phyloP scores from a whole-genome alignment of 192 early-diverging fungal genomes.

The Coemansia sp. region DNA sequence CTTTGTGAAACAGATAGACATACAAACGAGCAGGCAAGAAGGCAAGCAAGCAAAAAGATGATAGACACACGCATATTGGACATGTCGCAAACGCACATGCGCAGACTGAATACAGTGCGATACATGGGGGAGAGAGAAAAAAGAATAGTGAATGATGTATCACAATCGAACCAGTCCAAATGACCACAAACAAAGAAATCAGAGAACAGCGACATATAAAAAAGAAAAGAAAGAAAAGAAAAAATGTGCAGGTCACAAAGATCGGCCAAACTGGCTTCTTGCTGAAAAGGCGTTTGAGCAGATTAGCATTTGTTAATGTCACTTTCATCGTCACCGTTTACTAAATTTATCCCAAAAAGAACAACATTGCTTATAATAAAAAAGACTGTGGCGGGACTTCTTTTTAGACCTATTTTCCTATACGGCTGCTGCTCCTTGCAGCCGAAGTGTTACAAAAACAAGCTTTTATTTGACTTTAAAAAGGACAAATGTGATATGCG shows the following conservation, averaged over 20 bases:
- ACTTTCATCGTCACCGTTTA: too few species aligned
- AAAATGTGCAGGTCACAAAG: background rate
- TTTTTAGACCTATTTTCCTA: too few species aligned
- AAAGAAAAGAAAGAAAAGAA: background rate
- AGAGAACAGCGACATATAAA: background rate
- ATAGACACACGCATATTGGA: background rate
- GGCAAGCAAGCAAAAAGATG: background rate
- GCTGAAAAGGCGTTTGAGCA: background rate
- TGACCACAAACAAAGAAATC: conserved; percentile 3
- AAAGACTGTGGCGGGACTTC: too few species aligned
- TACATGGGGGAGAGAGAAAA: background rate
- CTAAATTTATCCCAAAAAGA: too few species aligned
- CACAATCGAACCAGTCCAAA: background rate
- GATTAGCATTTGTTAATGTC: too few species aligned
- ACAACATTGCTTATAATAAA: too few species aligned
- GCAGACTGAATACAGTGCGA: background rate
- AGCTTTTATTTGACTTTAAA: too few species aligned
- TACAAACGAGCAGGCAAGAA: background rate
- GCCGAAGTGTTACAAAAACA: too few species aligned
- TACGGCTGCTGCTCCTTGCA: too few species aligned
- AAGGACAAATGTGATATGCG: too few species aligned
- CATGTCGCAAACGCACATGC: background rate
- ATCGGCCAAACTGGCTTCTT: background rate
- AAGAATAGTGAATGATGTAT: background rate
- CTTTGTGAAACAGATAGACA: background rate